A percentile compares a stretch with the other conserved stretches of the same genome.
phyloP scores from a whole-genome alignment of 129 eudicot genomes.

The Saussurea involucrata region DNA sequence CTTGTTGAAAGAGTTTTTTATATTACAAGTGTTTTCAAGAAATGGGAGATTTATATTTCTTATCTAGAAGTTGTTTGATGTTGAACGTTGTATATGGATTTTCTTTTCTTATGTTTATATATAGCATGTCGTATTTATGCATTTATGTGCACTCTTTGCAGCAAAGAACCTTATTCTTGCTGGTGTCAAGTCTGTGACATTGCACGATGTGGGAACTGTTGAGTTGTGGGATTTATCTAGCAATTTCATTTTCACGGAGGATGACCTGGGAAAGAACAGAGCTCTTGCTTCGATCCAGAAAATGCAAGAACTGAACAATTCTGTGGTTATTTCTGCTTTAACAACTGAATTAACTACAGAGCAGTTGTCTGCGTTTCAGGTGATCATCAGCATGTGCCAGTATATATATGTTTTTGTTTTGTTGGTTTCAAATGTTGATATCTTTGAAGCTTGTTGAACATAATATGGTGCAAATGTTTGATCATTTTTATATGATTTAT shows the following conservation, averaged over 20 bases:
- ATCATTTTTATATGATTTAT: not conserved
- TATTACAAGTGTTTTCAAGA: not conserved
- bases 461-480: not conserved
- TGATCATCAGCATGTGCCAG: slow-evolving; percentile 9
- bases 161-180: slow-evolving; percentile 94
- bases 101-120: not conserved
- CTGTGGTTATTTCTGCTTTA: slow-evolving; percentile 61
- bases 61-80: not conserved
- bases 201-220: slow-evolving; percentile 77
- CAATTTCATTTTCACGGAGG: slow-evolving; percentile 67
- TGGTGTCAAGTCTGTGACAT: slow-evolving; percentile 92
- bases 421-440: not conserved
- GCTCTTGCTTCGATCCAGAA: slow-evolving; percentile 79
- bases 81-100: not conserved
- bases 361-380: slow-evolving; percentile 79
- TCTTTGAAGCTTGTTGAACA: not conserved
- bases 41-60: not conserved
- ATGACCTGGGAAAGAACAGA: slow-evolving; percentile 84
- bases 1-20: not conserved
- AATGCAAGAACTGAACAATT: slow-evolving; percentile 84
- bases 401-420: not conserved
- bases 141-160: slow-evolving; percentile 29
- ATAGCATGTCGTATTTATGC: slow-evolving; percentile 1
- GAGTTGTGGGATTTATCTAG: slow-evolving; percentile 92
- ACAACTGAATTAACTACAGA: slow-evolving; percentile 65